A percentile compares a stretch with the other conserved stretches of the same genome.
Evolutionary conservation across 108 stramenopile genomes (phyloP).

Genomic region (Cylindrotheca closterium): DNA sequence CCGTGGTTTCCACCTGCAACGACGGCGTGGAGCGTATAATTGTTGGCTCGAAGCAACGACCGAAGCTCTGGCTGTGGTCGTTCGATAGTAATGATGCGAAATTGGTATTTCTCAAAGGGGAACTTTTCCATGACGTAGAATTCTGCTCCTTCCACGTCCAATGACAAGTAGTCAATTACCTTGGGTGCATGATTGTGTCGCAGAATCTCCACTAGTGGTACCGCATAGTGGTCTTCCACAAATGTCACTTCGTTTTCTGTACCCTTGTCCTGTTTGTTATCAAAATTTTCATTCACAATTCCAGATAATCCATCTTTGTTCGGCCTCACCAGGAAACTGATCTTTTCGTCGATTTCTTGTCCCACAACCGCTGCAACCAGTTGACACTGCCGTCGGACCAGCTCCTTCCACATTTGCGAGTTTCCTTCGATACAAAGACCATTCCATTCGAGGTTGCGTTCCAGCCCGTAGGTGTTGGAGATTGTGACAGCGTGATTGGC

Average conservation of each 20-base stretch:
- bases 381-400: slow-evolving; percentile 36
- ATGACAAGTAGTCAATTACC: slow-evolving; percentile 51
- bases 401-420: slow-evolving; percentile 46
- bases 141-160: slow-evolving; percentile 71
- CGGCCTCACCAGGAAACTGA: slow-evolving; percentile 24
- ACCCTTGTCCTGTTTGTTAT: slow-evolving; percentile 27
- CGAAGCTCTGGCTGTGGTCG: slow-evolving; percentile 34
- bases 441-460: slow-evolving; percentile 38
- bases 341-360: slow-evolving; percentile 25
- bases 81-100: slow-evolving; percentile 51
- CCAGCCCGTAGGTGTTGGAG: slow-evolving; percentile 50
- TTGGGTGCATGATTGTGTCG: slow-evolving; percentile 7
- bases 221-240: slow-evolving; percentile 23
- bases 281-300: slow-evolving; percentile 53
- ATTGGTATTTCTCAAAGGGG: slow-evolving; percentile 38
- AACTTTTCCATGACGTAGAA: slow-evolving; percentile 44
- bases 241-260: slow-evolving; percentile 9
- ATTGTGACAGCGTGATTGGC: slow-evolving; percentile 47
- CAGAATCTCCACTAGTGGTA: slow-evolving; percentile 48
- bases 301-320: slow-evolving; percentile 42
- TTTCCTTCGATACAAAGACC: slow-evolving; percentile 60
- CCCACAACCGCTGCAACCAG: slow-evolving; percentile 49
- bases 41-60: slow-evolving; percentile 7
- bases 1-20: slow-evolving; percentile 14
- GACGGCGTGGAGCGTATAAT: slow-evolving; percentile 8